Evolutionary conservation across 208 protist species (phyloP).

Genomic region (Tritrichomonas musculus): DNA sequence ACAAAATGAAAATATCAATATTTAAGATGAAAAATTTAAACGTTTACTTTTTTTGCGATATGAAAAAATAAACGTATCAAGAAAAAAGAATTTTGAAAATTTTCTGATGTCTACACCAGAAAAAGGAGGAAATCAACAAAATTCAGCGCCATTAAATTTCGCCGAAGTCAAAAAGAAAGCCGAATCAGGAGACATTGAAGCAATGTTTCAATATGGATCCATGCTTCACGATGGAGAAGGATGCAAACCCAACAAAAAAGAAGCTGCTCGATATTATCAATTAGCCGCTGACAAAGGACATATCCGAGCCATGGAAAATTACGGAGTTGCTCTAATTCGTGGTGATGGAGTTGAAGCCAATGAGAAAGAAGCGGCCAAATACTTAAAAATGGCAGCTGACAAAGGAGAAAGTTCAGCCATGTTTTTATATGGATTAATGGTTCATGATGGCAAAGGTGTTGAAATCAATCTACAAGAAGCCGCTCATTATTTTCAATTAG

Average conservation of each 20-base stretch:
- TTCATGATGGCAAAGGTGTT: neutral
- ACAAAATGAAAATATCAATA: no score
- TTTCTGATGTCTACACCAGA: no score
- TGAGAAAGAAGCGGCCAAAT: neutral
- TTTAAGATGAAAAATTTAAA: no score
- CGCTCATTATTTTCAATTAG: neutral
- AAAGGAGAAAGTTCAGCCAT: neutral
- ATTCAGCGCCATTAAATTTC: no score
- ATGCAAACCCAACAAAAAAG: neutral
- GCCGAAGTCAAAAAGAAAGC: neutral
- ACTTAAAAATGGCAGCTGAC: neutral
- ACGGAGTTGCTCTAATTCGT: neutral
- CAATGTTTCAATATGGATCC: neutral
- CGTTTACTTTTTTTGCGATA: no score
- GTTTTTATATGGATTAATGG: neutral
- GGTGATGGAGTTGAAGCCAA: neutral
- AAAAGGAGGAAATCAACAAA: no score
- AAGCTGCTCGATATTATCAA: neutral
- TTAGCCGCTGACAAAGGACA: neutral
- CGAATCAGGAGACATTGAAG: neutral
- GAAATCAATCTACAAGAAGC: neutral
- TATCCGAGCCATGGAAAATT: neutral
- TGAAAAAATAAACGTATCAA: no score
- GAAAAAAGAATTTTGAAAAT: no score
- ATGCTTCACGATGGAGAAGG: neutral